Base-by-base conservation (phyloP, 2,329 filamentous ascomycete genomes). In the Ascosphaera aggregata region DNA sequence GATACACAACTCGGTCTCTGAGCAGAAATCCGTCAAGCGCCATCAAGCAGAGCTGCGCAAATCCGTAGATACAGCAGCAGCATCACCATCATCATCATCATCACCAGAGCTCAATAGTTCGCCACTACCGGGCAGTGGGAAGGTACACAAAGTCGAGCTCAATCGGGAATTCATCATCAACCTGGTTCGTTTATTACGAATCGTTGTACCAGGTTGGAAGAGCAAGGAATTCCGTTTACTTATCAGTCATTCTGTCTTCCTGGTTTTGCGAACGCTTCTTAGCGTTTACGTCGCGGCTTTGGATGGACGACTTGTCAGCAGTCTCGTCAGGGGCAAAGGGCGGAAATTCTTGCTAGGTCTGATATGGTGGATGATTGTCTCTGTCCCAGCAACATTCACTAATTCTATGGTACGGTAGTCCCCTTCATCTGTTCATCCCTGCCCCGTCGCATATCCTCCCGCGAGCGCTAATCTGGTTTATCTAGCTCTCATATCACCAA, bases 351-450 rank as follows among this genome's bases (percentile, higher is more conserved):
- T 95, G 49, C 74, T 76, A 48, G 75, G 82, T 0, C 74, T 98
- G 48, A 71, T 91, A 4, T 94, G 86, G 84, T 98, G 89, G 89
- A 98, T 98, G 89, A 56, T 86, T 40, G 89, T 98, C 46, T 86
- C 89, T 18, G 69, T 98, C 13, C 89, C 89, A 8, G 89, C 89
- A 1, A 95, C 89, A 0, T 94, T 95, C 55, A 98, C 89, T 32
- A 98, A 98, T 58, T 94, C 85, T 1, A 98, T 98, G 89, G 80
- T 89, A 58, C 57, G 71, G 55, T 15, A 8, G 9, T 36, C 37
- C 16, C 20, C 22, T 7, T 5, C 22, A 7, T 27, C 22, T 31
- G 16, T 30, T 9, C 8, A 15, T 27, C 22, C 7, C 22, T 27
- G 11, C 11, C 22, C 22, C 22, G 7, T 27, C 11, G 22, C 11